Base-by-base conservation (phyloP, 192 early-diverging fungal genomes). In the Lobosporangium transversale region DNA sequence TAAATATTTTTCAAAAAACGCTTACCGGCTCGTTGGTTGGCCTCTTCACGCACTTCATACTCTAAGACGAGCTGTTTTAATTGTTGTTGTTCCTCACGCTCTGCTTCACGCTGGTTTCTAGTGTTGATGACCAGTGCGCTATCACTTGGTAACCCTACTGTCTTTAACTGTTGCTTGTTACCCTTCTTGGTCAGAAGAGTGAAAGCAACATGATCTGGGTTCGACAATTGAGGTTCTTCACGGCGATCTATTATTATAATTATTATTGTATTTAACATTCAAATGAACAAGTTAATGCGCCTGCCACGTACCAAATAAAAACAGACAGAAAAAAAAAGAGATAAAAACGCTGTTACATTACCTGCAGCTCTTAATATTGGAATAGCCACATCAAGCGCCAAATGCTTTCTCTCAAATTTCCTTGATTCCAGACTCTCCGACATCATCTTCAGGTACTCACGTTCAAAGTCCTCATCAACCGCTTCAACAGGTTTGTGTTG, bases 1-100 rank as follows among this genome's bases (percentile, higher is more conserved):
- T 10, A 14, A 3, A 3, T 1, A 47, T 45, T 2, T 31, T 15
- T 33, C n/a, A 51, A 30, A 44, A 42, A 31, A 64, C 26, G 0
- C 32, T 54, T 57, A 76, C 73, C 81, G 45, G 68, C 68, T 21
- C 81, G 75, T 33, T 82, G 81, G n/a, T 79, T 82, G 11, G 82
- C 78, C 43, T 83, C 83, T 62, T 94, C 94, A 29, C 91, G 78
- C 53, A 93, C 89, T 67, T 98, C 94, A 52, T 97, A 98, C 68
- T 87, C 91, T 26, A 99, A 83, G 11, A 99, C 98, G 30, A 98
- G 78, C 64, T 90, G 83, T 79, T 99, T 99, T 70, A 99, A 83
- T 43, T 94, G 91, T 56, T 87, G 88, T 59, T 93, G 91, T 76
- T 98, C 97, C 55, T 93, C 91, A 50, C 92, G 86, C 26, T 94